A percentile compares a stretch with the other conserved stretches of the same genome.
phyloP scores from a whole-genome alignment of 225 moss, liverwort and hornwort genomes.

The Pseudisothecium myosuroides region DNA sequence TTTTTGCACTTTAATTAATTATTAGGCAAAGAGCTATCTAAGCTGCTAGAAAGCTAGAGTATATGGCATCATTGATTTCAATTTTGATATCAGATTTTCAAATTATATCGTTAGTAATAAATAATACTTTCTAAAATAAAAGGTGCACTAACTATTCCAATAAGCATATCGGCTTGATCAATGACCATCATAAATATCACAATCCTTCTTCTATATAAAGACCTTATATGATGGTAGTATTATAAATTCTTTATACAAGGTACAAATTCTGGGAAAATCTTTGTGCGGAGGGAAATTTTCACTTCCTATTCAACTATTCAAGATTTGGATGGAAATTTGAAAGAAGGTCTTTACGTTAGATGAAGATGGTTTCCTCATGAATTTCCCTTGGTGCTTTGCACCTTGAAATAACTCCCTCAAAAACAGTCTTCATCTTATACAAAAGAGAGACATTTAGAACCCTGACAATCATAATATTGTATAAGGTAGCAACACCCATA shows the following conservation, averaged over 20 bases:
- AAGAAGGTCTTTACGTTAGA: accelerated
- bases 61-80: not conserved
- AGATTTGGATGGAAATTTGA: not conserved
- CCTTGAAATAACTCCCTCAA: accelerated
- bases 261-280: accelerated
- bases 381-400: accelerated
- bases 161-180: not conserved
- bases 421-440: not conserved
- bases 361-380: not conserved
- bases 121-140: not conserved
- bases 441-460: not conserved
- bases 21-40: no score
- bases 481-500: no score
- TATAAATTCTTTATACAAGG: accelerated
- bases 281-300: accelerated
- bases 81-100: accelerated
- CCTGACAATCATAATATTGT: not conserved
- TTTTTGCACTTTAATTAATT: no score
- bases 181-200: no score
- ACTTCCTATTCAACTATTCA: not conserved
- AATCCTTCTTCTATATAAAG: not conserved
- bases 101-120: not conserved
- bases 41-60: no score
- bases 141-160: accelerated
- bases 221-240: not conserved